Percentiles rank a stretch among this genome's conserved stretches.
These are phyloP conservation scores for Batrachochytrium dendrobatidis DNA, from an alignment of 371 early-diverging fungal species.

Conservation along the genomic window DNA sequence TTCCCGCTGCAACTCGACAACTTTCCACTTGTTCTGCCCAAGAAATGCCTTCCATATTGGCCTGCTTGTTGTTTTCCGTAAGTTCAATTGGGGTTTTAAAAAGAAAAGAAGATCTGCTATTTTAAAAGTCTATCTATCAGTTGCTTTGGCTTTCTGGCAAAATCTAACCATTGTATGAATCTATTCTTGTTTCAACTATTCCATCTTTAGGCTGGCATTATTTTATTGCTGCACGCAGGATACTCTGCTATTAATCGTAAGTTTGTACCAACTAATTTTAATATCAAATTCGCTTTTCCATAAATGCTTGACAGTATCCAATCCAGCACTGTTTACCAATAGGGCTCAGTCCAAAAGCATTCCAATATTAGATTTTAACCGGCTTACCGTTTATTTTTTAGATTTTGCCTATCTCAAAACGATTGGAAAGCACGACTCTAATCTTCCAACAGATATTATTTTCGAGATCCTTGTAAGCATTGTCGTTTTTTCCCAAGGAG, in stretches of 20 bases:
- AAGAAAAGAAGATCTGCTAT: too few species aligned
- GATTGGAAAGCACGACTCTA: not conserved
- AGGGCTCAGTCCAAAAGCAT: not conserved
- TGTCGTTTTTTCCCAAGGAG: not conserved
- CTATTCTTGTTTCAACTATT: too few species aligned
- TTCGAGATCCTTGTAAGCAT: not conserved
- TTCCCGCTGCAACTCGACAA: too few species aligned
- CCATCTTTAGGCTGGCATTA: not conserved
- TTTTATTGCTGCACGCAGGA: not conserved
- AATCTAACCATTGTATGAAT: too few species aligned
- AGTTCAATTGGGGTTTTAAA: too few species aligned
- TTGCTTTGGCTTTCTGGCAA: too few species aligned
- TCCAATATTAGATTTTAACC: too few species aligned
- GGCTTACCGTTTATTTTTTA: too few species aligned
- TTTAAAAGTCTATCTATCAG: too few species aligned
- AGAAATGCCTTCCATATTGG: too few species aligned
- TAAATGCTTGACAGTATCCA: not conserved
- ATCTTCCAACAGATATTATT: not conserved
- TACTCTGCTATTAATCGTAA: constrained; percentile 1
- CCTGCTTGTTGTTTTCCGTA: too few species aligned
- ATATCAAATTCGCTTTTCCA: not conserved
- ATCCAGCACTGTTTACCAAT: not conserved
- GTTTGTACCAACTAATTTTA: not conserved
- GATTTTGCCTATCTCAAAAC: constrained; percentile 1
- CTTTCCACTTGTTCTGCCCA: too few species aligned